Evolutionary conservation across 352 stramenopile genomes (phyloP), one percentile per base, ranked within the genome.

Genomic region (Aphanomyces cochlioides): DNA sequence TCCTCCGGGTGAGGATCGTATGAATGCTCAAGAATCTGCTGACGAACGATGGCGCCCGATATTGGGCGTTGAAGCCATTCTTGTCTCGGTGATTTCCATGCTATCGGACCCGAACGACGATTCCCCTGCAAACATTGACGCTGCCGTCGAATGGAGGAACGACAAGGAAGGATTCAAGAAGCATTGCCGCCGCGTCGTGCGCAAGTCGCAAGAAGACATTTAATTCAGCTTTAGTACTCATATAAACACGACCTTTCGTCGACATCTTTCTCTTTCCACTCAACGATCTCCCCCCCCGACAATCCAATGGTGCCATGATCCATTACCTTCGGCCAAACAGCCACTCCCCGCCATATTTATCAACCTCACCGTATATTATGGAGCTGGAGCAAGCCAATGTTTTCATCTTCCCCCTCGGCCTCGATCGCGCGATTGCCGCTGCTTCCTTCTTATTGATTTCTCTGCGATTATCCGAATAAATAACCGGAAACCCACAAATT

Each of bases 101-200:
- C 90, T 99, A 15, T 98, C 89, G 57, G 97, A 99, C 84, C 97
- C 98, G 34, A 99, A 99, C 82, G 96, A 99, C 77, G 95, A 99
- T 57, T 98, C 92, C 56, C 97, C 98, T 2, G 97, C 97, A n/a
- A 99, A 99, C 85, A 98, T 99, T 72, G 98, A 99, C 78, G 98
- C 98, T 21, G 97, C 98, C 39, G 87, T 96, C 50, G 88, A 97
- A 68, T 97, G 87, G 85, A 75, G 94, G 75, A 97, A 86, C 75
- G 89, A 98, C 77, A 93, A 90, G 74, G 86, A 96, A 36, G 89
- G 73, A 15, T 98, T 98, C 81, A 98, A 98, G 80, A 97, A 97
- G 77, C 79, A 85, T 71, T 95, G 92, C 72, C 84, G 90, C 70
- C 87, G 89, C 59, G 87, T 96, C 64, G 89, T 97, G 40, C 90